Conservation (phyloP, 441 rosid species). For the Corymbia citriodora region DNA sequence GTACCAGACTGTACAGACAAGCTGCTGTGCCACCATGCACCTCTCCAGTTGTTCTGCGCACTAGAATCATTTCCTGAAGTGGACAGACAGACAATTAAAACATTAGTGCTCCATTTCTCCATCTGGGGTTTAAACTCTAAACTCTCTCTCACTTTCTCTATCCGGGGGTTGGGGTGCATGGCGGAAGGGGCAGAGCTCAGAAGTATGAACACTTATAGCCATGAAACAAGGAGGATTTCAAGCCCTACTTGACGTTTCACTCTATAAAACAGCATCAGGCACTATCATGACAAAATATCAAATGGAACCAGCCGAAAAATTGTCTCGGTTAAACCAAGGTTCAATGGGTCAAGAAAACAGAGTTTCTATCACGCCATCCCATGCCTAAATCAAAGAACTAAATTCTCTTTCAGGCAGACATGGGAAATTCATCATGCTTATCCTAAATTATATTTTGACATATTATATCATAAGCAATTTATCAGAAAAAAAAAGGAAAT, state of each 20-base stretch:
- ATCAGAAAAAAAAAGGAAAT: background rate
- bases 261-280: background rate
- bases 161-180: background rate
- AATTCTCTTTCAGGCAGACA: background rate
- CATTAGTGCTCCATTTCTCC: background rate
- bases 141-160: background rate
- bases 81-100: background rate
- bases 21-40: slow-evolving; percentile 96
- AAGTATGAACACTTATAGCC: background rate
- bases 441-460: background rate
- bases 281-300: background rate
- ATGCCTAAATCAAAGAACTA: background rate
- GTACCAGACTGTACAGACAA: slow-evolving; percentile 63
- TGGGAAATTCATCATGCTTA: background rate
- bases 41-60: slow-evolving; percentile 93
- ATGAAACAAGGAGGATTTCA: background rate
- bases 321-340: background rate
- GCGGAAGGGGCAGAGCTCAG: background rate
- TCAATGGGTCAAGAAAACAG: background rate
- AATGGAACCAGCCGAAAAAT: background rate
- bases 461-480: background rate
- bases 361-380: background rate
- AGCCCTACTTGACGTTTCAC: background rate
- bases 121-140: background rate
- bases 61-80: slow-evolving; percentile 76